Evolutionary conservation across 805 yeast species (phyloP).

Genomic region (Isabelozyma pseudorhagii): DNA sequence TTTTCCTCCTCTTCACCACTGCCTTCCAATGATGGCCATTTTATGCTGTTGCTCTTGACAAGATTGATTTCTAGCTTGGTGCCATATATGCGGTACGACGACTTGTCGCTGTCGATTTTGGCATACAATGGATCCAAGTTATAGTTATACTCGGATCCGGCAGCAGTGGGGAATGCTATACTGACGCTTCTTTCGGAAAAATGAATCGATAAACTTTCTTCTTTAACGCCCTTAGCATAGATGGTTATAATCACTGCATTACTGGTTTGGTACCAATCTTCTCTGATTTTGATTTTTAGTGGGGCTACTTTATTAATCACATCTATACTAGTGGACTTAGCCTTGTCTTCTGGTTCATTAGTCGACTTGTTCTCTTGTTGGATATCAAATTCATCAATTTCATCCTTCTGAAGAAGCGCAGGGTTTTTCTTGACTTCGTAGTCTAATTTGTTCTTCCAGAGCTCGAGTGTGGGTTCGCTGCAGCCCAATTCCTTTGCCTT

Average conservation of each 20-base stretch:
- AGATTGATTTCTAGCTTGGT: constrained; percentile 76
- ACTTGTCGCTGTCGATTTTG: constrained; percentile 44
- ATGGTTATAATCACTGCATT: constrained; percentile 60
- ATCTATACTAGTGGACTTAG: constrained; percentile 18
- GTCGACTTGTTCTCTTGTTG: neutral
- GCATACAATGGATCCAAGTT: constrained; percentile 51
- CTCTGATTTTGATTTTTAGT: constrained; percentile 31
- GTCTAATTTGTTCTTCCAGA: constrained; percentile 44
- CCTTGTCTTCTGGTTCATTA: neutral
- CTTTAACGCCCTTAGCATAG: constrained; percentile 64
- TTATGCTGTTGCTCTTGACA: constrained; percentile 38
- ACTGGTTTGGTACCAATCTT: constrained; percentile 61
- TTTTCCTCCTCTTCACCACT: constrained; percentile 9
- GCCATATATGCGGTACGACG: constrained; percentile 51
- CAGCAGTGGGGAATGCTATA: constrained; percentile 46
- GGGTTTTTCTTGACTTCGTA: constrained; percentile 26
- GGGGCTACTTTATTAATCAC: constrained; percentile 40
- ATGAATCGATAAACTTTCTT: constrained; percentile 41
- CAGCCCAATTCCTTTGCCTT: constrained; percentile 42
- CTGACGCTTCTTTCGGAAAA: constrained; percentile 33
- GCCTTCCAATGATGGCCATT: constrained; percentile 57
- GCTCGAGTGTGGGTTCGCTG: constrained; percentile 43
- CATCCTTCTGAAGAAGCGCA: constrained; percentile 8
- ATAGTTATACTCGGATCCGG: constrained; percentile 56
- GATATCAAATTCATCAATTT: constrained; percentile 3